Percentiles rank a stretch among this genome's conserved stretches.
phyloP scores from a whole-genome alignment of 1,284 basidiomycete genomes.

The Melampsora larici-populina region DNA sequence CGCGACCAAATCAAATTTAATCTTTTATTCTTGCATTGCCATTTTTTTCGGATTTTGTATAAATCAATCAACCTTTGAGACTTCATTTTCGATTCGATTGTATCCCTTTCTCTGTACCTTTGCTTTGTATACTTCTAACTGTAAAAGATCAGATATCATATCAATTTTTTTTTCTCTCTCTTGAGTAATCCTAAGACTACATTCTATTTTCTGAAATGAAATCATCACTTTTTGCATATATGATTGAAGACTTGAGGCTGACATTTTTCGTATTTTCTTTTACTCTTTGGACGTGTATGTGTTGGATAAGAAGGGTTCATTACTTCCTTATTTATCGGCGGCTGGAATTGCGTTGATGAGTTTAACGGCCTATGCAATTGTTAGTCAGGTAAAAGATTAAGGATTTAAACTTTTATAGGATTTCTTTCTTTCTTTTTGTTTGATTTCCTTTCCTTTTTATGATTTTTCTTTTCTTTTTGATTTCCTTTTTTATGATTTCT shows the following conservation, averaged over 20 bases:
- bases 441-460: too few species aligned
- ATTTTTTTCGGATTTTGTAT: too few species aligned
- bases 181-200: not conserved
- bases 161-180: not conserved
- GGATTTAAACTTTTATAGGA: too few species aligned
- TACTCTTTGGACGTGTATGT: not conserved
- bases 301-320: not conserved
- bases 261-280: not conserved
- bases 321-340: constrained; percentile 14
- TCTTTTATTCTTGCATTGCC: too few species aligned
- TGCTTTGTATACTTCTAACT: not conserved
- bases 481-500: too few species aligned
- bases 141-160: not conserved
- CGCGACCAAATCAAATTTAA: too few species aligned
- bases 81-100: not conserved
- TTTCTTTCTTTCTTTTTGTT: too few species aligned
- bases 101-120: constrained; percentile 6
- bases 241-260: not conserved
- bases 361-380: constrained; percentile 31
- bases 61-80: not conserved
- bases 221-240: not conserved
- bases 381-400: constrained; percentile 32
- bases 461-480: too few species aligned
- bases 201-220: not conserved
- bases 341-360: constrained; percentile 31